Evolutionary conservation across 768 basidiomycete genomes (phyloP).

Genomic region (Termitomyces sp.): DNA sequence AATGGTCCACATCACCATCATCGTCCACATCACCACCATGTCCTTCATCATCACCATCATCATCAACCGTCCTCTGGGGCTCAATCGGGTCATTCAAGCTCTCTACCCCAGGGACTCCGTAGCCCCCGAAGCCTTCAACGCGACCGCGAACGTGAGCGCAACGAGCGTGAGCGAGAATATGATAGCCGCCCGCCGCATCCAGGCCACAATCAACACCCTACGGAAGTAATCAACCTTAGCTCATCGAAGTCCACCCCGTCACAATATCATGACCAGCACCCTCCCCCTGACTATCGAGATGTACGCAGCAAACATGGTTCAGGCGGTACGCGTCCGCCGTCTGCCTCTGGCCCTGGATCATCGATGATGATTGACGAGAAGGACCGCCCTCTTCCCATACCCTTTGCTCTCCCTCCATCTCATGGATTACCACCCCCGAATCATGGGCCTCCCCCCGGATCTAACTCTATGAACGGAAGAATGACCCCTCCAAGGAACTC

Average conservation of each 20-base stretch:
- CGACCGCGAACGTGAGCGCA: conserved; percentile 19
- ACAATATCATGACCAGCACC: conserved; percentile 25
- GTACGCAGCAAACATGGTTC: conserved; percentile 21
- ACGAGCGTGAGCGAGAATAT: conserved; percentile 25
- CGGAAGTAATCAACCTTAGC: conserved; percentile 48
- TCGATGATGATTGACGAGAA: conserved; percentile 37
- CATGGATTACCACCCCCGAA: conserved; percentile 10
- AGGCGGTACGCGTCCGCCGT: conserved; percentile 17
- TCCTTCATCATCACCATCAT: conserved; percentile 37
- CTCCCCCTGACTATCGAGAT: conserved; percentile 23
- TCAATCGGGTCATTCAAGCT: conserved; percentile 21
- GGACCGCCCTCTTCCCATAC: conserved; percentile 47
- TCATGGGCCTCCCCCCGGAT: conserved; percentile 13
- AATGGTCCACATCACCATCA: conserved; percentile 42
- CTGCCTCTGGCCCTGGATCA: conserved; percentile 10
- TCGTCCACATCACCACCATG: conserved; percentile 48
- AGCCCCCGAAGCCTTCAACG: conserved; percentile 18
- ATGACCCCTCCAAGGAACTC: conserved; percentile 26
- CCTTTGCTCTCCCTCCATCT: conserved; percentile 42
- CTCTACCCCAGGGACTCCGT: conserved; percentile 21
- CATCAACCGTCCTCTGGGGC: conserved; percentile 18
- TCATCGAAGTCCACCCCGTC: conserved; percentile 25
- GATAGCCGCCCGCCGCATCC: conserved; percentile 27
- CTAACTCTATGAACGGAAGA: conserved; percentile 18
- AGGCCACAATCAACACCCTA: conserved; percentile 33